Base-by-base conservation (phyloP, 2,329 filamentous ascomycete genomes). In the Trichoderma simmonsii region DNA sequence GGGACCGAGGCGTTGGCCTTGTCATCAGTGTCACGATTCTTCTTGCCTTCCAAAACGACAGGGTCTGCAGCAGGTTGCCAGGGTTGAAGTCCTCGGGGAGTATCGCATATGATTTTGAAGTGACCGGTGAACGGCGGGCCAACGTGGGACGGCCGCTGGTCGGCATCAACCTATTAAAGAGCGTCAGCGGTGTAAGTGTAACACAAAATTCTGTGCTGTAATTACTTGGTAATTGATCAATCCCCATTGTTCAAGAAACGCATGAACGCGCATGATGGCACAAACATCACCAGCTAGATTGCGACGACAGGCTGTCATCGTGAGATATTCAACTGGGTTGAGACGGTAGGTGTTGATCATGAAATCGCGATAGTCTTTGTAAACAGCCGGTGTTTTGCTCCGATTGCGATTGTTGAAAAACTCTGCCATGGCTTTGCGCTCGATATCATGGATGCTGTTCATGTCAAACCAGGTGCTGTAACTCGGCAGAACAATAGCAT, bases 401-500 rank as follows among this genome's bases (percentile, higher is more conserved):
- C 96, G 92, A 83, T 99, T 99, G 73, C 96, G 90, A 81, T 91
- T 95, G 85, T 99, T 99, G 89, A 99, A 99, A 84, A 98, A 99
- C 81, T 99, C 96, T 24, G 95, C 94, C 76, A 99, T 87, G 8
- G 94, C 94, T 83, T 98, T 99, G 80, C 92, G 93, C 85, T 99
- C 96, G 77, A 98, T 92, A 73, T 90, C 89, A 82, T 98, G 93
- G 79, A 99, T 92, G 64, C 89, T 87, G 81, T 95, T 93, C 95
- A 99, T 98, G 82, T 99, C 96, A 81, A 99, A 99, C 96, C 96
- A 99, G 15, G 93, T 96, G 80, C 94, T 97, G 83, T 99, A 99
- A 81, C 95, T 98, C 26, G 96, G 96, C 26, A 99, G 89, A 74
- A 99, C 95, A 79, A 98, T 98, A 74, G 95, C 92, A 80, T 98